These are phyloP conservation scores for Cutaneotrichosporon cutaneum DNA, from an alignment of 1,284 basidiomycete species.

Conservation along the genomic window DNA sequence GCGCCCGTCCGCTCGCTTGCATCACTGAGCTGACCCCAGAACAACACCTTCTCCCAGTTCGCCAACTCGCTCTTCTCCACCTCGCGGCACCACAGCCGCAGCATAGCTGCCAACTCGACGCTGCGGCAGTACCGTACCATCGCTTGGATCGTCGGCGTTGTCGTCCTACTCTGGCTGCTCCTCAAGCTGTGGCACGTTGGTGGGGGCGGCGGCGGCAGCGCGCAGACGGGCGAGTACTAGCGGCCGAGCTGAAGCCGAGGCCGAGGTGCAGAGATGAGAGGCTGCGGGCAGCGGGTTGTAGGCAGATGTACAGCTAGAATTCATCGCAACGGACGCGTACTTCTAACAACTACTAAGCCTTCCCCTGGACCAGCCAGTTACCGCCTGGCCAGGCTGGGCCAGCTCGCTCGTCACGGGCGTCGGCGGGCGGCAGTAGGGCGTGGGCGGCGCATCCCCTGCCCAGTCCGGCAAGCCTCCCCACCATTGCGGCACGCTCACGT, in stretches of 20 bases:
- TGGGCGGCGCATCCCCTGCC: neutral
- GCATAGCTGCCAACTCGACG: constrained; percentile 44
- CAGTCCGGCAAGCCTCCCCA: neutral
- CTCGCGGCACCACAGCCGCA: constrained; percentile 45
- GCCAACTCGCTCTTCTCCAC: constrained; percentile 51
- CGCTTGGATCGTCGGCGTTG: constrained; percentile 42
- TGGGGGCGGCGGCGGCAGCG: neutral
- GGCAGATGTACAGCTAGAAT: no score
- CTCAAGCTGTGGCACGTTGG: constrained; percentile 40
- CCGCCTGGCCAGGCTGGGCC: no score
- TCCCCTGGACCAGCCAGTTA: no score
- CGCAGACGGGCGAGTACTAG: constrained; percentile 3
- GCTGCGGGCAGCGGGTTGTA: no score
- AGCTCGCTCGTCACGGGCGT: neutral
- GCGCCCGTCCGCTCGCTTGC: neutral
- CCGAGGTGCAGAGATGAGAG: no score
- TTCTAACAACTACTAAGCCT: no score
- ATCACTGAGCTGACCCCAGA: constrained; percentile 5
- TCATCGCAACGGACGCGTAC: no score
- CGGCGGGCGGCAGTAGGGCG: neutral
- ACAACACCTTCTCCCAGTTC: constrained; percentile 46
- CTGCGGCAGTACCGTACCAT: constrained; percentile 48
- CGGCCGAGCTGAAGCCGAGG: no score
- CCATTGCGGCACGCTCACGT: neutral
- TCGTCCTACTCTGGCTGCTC: constrained; percentile 45